Percentiles rank a stretch among this genome's conserved stretches.
Conservation (phyloP, 257 asterid species). For the Penstemon barbatus region DNA sequence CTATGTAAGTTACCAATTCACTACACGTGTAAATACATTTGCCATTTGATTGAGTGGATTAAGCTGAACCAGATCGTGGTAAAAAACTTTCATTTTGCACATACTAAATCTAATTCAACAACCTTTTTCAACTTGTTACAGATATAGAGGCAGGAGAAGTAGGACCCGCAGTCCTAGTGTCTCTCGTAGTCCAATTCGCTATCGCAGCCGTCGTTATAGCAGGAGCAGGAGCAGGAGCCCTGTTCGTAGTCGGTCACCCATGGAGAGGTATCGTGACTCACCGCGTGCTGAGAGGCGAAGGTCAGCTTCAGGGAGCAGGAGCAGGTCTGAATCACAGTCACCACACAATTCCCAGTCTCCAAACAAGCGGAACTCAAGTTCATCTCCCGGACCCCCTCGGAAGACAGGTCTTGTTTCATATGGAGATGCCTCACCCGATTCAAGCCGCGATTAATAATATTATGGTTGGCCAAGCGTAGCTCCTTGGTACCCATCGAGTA, state of each 20-base stretch:
- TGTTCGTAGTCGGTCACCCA: conserved; percentile 65
- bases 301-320: conserved; percentile 61
- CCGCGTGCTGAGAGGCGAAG: conserved; percentile 51
- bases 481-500: background rate
- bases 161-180: conserved; percentile 67
- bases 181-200: conserved; percentile 83
- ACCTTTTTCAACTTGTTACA: conserved; percentile 36
- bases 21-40: too few relatives aligned
- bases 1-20: too few relatives aligned
- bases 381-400: conserved; percentile 64
- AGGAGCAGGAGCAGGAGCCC: conserved; percentile 68
- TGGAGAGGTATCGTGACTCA: conserved; percentile 52
- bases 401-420: conserved; percentile 74
- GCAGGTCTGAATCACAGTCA: conserved; percentile 39
- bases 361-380: conserved; percentile 51
- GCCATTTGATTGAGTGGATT: too few relatives aligned
- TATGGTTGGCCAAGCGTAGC: background rate
- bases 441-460: conserved; percentile 38
- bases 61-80: too few relatives aligned
- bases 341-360: conserved; percentile 48
- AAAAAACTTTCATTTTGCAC: background rate
- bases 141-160: conserved; percentile 84
- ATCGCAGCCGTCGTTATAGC: conserved; percentile 70
- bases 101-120: background rate
- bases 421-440: conserved; percentile 80